Percentiles rank a stretch among this genome's conserved stretches.
These are phyloP conservation scores for Botryobasidium botryosum DNA, from an alignment of 768 basidiomycete species.

Conservation along the genomic window DNA sequence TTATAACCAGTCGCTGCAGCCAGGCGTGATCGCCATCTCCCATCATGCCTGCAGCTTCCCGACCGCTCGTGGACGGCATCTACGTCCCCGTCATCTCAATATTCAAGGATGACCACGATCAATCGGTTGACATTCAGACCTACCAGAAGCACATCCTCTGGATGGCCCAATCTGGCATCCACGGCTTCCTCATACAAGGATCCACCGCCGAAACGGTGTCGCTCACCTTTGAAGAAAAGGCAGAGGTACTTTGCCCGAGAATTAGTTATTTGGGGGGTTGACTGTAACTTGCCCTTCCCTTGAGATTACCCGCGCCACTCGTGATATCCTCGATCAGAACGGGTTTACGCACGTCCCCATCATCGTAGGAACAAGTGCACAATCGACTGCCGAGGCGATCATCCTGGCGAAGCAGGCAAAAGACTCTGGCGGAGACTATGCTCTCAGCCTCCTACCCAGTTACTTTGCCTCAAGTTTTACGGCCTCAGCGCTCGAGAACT, in stretches of 20 bases:
- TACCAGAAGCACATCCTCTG: constrained; percentile 20
- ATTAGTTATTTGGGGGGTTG: neutral
- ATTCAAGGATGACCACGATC: constrained; percentile 18
- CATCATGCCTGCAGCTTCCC: neutral
- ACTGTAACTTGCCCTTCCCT: constrained; percentile 16
- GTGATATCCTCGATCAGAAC: constrained; percentile 21
- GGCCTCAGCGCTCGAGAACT: constrained; percentile 15
- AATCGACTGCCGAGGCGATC: constrained; percentile 22
- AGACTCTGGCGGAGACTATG: constrained; percentile 22
- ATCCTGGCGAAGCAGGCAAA: constrained; percentile 20
- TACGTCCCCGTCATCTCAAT: constrained; percentile 19
- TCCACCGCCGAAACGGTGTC: constrained; percentile 20
- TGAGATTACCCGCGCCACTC: constrained; percentile 21
- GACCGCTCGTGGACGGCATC: constrained; percentile 8
- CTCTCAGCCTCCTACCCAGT: constrained; percentile 21
- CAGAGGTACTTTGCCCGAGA: constrained; percentile 10
- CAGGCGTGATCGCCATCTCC: too few species aligned
- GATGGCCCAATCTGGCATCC: constrained; percentile 17
- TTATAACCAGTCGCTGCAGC: too few species aligned
- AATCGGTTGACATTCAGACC: constrained; percentile 21
- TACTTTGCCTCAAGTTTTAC: constrained; percentile 18
- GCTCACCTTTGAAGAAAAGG: constrained; percentile 18
- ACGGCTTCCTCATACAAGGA: constrained; percentile 18
- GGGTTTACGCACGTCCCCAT: constrained; percentile 19
- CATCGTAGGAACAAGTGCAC: constrained; percentile 22